Percentiles rank a stretch among this genome's conserved stretches.
Conservation (phyloP, 805 yeast species). For the Wickerhamomyces hampshirensis region DNA sequence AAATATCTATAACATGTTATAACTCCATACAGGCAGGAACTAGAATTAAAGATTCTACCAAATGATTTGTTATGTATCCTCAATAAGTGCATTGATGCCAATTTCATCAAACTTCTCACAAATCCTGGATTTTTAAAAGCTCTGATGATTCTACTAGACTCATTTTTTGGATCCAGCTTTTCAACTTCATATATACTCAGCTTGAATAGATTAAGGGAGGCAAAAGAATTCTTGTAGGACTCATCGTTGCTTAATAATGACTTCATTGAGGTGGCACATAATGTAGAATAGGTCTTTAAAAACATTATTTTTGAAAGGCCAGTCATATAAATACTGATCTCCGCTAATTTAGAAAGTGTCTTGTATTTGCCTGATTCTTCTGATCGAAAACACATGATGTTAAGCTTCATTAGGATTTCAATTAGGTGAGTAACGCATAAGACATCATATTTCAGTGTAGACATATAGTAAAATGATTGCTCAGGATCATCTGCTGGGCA, state of each 20-base stretch:
- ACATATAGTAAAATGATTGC: conserved; percentile 10
- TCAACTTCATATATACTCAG: conserved; percentile 15
- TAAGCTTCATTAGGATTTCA: conserved; percentile 16
- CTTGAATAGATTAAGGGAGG: not conserved
- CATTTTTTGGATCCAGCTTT: conserved; percentile 9
- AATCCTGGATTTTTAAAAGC: conserved; percentile 7
- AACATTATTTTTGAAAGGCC: conserved; percentile 11
- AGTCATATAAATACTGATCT: conserved; percentile 9
- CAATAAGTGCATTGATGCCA: conserved; percentile 11
- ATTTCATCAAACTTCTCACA: conserved; percentile 8
- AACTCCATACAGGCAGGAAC: conserved; percentile 6
- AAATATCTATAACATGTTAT: conserved; percentile 11
- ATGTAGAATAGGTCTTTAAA: conserved; percentile 13
- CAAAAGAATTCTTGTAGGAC: not conserved
- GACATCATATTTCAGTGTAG: conserved; percentile 19
- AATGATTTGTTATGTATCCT: conserved; percentile 7
- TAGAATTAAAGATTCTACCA: conserved; percentile 6
- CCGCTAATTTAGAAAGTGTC: conserved; percentile 14
- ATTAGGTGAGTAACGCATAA: conserved; percentile 19
- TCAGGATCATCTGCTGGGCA: conserved; percentile 7
- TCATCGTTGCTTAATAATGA: not conserved
- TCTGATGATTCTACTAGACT: not conserved
- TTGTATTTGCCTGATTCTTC: conserved; percentile 2
- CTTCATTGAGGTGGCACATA: conserved; percentile 7
- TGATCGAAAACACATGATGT: conserved; percentile 3